Evolutionary conservation across 495 filamentous ascomycete genomes (phyloP).

Genomic region (Alectoria sarmentosa): DNA sequence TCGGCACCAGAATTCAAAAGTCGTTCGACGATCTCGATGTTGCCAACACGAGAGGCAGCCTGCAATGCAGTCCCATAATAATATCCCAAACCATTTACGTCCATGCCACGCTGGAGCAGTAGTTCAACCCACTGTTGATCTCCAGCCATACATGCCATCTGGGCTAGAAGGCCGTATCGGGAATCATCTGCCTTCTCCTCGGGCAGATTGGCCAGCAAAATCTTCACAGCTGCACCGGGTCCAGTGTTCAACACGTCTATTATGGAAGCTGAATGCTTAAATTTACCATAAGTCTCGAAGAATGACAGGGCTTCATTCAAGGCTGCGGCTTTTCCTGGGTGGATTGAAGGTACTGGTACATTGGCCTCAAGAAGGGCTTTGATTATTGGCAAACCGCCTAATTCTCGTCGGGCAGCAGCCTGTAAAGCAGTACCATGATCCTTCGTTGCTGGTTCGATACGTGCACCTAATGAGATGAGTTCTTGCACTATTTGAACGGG

Average conservation of each 20-base stretch:
- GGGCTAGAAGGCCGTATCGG: constrained; percentile 3
- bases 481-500: neutral
- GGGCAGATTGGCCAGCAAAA: constrained; percentile 1
- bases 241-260: neutral
- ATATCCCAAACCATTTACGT: neutral
- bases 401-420: neutral
- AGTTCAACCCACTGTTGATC: constrained; percentile 6
- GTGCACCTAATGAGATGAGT: neutral
- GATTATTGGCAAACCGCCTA: neutral
- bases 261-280: neutral
- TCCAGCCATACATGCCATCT: constrained; percentile 12
- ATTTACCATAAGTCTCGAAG: neutral
- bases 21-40: neutral
- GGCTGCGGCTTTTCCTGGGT: neutral
- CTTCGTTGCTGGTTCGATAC: neutral
- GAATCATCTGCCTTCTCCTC: constrained; percentile 2
- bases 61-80: constrained; percentile 8
- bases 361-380: neutral
- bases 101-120: neutral
- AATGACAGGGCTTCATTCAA: neutral
- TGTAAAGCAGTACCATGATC: neutral
- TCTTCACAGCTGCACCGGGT: constrained; percentile 13
- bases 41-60: constrained; percentile 5
- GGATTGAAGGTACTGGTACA: neutral
- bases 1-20: neutral